phyloP scores from a whole-genome alignment of 73 alveolate species.

The Symbiodinium natans region DNA sequence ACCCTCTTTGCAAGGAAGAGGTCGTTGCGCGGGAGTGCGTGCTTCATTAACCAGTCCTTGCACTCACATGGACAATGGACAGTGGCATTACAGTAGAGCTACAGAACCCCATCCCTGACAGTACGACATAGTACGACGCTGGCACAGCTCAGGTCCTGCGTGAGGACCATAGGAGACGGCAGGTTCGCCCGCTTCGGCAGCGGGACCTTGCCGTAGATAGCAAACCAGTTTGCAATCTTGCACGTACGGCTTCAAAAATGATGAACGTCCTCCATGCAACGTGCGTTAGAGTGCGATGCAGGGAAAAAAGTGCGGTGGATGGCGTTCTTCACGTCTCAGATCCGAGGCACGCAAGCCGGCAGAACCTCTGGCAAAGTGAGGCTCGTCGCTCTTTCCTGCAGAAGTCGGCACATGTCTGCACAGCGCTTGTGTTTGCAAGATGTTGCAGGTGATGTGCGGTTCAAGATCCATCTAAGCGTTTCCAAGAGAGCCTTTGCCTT shows the following conservation, averaged over 20 bases:
- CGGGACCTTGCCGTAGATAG: slow-evolving; percentile 34
- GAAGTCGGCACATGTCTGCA: no score
- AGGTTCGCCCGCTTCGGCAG: slow-evolving; percentile 87
- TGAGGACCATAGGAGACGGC: slow-evolving; percentile 83
- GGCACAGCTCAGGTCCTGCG: slow-evolving; percentile 20
- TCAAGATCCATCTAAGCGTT: no score
- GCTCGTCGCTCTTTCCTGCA: slow-evolving; percentile 59
- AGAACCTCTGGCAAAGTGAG: slow-evolving; percentile 47
- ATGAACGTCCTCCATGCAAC: no score
- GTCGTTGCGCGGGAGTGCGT: slow-evolving; percentile 84
- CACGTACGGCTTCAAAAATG: no score
- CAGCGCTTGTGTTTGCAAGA: no score
- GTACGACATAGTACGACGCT: background rate
- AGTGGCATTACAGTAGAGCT: background rate
- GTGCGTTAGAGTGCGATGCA: no score
- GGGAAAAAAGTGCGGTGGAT: no score
- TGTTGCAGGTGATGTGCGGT: no score
- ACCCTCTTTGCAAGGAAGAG: slow-evolving; percentile 84
- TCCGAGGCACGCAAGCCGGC: slow-evolving; percentile 43
- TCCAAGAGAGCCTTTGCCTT: no score
- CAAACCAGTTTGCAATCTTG: no score
- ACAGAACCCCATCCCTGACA: background rate
- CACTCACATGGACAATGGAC: background rate
- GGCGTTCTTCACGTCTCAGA: no score
- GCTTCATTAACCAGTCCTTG: slow-evolving; percentile 89